Evolutionary conservation across 2,329 filamentous ascomycete genomes (phyloP), one percentile per base, ranked within the genome.

Genomic region (Talaromyces sp.): DNA sequence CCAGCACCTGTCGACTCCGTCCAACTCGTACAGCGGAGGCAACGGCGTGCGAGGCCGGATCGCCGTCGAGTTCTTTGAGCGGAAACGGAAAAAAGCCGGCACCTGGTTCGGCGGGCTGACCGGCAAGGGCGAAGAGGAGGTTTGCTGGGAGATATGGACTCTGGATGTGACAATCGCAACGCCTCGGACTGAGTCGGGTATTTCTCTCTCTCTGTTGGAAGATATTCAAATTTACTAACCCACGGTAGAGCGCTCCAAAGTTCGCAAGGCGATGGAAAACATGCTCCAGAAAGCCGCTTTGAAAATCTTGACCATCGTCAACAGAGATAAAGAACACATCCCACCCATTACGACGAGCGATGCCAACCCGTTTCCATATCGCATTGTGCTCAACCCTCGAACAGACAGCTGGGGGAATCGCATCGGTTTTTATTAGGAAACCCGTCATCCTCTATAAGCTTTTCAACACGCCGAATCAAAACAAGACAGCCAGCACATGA

Each of bases 121-220:
- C 50, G 74, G 72, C 6, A 88, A 87, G 69, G 89, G 86, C 26
- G 93, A 97, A 66, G 93, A 98, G 73, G 93, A 97, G 74, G 87
- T 97, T 19, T 96, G 92, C 74, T 99, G 95, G 95, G 95, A 98
- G 81, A 87, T 86, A 70, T 99, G 95, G 95, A 91, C 90, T 51
- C 79, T 99, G 66, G 91, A 96, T 75, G 90, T 98, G 56, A 96
- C 92, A n/a, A 86, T 97, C 59, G 91, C 92, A 10, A 92, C 91
- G 68, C 93, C 93, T 31, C 82, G 89, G 70, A 96, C 91, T 11
- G 93, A 98, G 70, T 90, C 86, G 65, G 92, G 91, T 96, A 79
- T 68, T 87, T 73, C 53, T 62, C 59, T 55, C 19, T 6, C 41
- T 9, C 13, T 6, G 26, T 27, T 27, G 26, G 26, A 27, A 7